phyloP scores from a whole-genome alignment of 2,329 filamentous ascomycete genomes.

The Aspergillus sclerotialis region DNA sequence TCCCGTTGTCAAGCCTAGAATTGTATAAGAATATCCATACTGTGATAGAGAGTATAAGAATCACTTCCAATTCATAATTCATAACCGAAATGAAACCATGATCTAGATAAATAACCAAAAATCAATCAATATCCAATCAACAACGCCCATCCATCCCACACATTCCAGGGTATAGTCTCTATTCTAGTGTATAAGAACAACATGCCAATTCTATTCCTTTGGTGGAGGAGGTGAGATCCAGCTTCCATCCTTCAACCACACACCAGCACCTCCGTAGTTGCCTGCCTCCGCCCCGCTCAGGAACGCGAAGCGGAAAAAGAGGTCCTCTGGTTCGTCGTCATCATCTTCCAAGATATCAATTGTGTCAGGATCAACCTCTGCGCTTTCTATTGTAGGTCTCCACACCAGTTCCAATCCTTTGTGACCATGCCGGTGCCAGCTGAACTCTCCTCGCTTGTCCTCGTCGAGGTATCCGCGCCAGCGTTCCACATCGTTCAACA shows the following conservation, averaged over 20 bases:
- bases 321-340: constrained; percentile 29
- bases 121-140: background rate
- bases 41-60: too few species aligned
- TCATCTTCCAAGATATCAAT: constrained; percentile 13
- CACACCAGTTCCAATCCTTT: constrained; percentile 30
- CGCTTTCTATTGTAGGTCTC: constrained; percentile 16
- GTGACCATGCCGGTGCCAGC: constrained; percentile 41
- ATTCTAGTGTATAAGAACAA: background rate
- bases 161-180: too few species aligned
- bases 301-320: constrained; percentile 44
- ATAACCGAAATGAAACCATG: too few species aligned
- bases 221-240: constrained; percentile 26
- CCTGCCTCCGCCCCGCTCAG: constrained; percentile 35
- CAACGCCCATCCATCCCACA: background rate
- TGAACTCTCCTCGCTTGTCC: constrained; percentile 41
- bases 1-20: too few species aligned
- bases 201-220: constrained; percentile 14
- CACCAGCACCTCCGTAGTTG: constrained; percentile 31
- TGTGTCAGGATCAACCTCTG: constrained; percentile 7
- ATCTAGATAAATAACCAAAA: too few species aligned
- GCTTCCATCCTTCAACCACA: constrained; percentile 31
- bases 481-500: constrained; percentile 59
- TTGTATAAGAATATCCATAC: too few species aligned
- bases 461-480: constrained; percentile 52
- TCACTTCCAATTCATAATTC: too few species aligned